These are phyloP conservation scores for Fusarium subglutinans DNA, from an alignment of 2,329 filamentous ascomycete genomes.

Conservation along the genomic window DNA sequence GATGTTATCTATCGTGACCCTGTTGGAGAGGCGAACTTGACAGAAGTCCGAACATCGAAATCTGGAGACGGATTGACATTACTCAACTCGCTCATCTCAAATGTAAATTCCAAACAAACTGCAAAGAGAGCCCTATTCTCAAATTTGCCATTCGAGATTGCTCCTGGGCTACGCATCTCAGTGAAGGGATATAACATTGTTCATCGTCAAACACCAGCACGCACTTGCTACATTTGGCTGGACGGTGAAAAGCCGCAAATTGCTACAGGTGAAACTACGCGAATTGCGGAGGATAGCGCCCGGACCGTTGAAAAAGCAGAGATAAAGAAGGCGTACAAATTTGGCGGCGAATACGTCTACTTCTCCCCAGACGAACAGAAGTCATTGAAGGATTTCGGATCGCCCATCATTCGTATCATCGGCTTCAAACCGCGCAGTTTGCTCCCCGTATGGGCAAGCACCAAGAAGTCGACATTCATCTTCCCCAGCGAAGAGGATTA, in stretches of 20 bases:
- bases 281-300: constrained; percentile 80
- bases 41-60: constrained; percentile 68
- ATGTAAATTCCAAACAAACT: constrained; percentile 89
- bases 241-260: constrained; percentile 88
- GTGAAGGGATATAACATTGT: constrained; percentile 93
- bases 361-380: constrained; percentile 88
- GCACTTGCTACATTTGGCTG: constrained; percentile 88
- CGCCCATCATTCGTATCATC: constrained; percentile 85
- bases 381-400: constrained; percentile 79
- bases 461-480: constrained; percentile 89
- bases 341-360: constrained; percentile 87
- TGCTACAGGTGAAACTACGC: constrained; percentile 76
- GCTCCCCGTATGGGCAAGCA: constrained; percentile 84
- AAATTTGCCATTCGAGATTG: constrained; percentile 86
- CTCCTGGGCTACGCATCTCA: constrained; percentile 83
- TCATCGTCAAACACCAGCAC: constrained; percentile 81
- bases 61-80: constrained; percentile 80
- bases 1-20: constrained; percentile 91
- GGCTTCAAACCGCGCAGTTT: constrained; percentile 87
- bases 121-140: constrained; percentile 88
- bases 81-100: constrained; percentile 82
- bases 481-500: constrained; percentile 93
- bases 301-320: constrained; percentile 81
- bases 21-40: constrained; percentile 69
- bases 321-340: constrained; percentile 93